Evolutionary conservation across 192 early-diverging fungal species (phyloP).

Genomic region (Backusella psychrophila): DNA sequence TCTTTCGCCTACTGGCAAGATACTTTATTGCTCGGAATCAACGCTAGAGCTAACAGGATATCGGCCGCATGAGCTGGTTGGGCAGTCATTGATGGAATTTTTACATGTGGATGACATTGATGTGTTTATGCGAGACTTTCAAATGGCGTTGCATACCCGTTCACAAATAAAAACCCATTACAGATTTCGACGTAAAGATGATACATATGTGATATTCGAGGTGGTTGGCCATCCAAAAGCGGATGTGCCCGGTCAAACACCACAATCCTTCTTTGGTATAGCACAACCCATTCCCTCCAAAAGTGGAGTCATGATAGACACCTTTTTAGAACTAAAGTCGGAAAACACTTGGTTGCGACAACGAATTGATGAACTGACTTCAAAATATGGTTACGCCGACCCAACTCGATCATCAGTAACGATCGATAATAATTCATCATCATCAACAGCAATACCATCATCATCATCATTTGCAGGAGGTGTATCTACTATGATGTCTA

Average conservation of each 20-base stretch:
- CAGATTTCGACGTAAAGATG: conserved; percentile 44
- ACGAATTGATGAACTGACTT: conserved; percentile 30
- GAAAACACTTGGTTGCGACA: conserved; percentile 42
- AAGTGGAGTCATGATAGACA: conserved; percentile 38
- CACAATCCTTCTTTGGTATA: conserved; percentile 44
- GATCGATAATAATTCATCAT: neutral
- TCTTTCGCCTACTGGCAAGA: conserved; percentile 40
- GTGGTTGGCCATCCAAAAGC: conserved; percentile 41
- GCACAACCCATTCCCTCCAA: conserved; percentile 43
- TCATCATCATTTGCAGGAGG: neutral
- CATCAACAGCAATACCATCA: neutral
- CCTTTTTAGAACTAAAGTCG: conserved; percentile 45
- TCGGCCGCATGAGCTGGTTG: conserved; percentile 42
- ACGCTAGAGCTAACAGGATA: conserved; percentile 42
- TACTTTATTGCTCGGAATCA: conserved; percentile 47
- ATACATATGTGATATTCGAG: conserved; percentile 40
- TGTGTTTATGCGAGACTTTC: conserved; percentile 45
- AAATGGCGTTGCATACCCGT: conserved; percentile 32
- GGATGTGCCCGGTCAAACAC: conserved; percentile 14
- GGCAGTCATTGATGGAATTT: conserved; percentile 44
- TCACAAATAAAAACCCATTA: conserved; percentile 40
- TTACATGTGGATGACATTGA: conserved; percentile 48
- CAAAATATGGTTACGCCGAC: conserved; percentile 9
- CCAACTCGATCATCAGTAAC: neutral
- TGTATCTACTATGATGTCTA: neutral